A percentile compares a stretch with the other conserved stretches of the same genome.
phyloP scores from a whole-genome alignment of 176 grass and related monocot genomes.

The Cenchrus americanus region DNA sequence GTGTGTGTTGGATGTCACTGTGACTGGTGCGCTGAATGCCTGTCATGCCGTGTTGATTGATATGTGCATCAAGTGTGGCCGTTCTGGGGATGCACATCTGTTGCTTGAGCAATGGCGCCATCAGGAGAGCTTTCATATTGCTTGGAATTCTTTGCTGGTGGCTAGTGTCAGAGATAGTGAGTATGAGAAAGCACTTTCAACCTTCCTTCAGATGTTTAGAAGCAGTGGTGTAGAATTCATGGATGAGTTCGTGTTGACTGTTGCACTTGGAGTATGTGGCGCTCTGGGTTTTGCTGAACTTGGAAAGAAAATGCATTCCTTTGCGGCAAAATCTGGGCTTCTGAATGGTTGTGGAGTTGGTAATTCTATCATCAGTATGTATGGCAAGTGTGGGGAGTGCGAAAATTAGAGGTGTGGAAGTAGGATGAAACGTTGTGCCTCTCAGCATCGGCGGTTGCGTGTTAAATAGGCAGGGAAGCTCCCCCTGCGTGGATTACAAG shows the following conservation, averaged over 20 bases:
- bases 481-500: too few relatives aligned
- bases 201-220: conserved; percentile 52
- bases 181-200: conserved; percentile 52
- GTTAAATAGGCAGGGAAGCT: too few relatives aligned
- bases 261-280: conserved; percentile 63
- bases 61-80: conserved; percentile 67
- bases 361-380: conserved; percentile 66
- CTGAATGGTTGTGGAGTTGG: conserved; percentile 44
- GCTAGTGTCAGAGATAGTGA: conserved; percentile 56
- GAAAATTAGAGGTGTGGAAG: too few relatives aligned
- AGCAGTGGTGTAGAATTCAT: conserved; percentile 36
- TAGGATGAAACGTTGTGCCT: too few relatives aligned
- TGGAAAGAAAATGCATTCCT: conserved; percentile 64
- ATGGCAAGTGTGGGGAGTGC: conserved; percentile 65
- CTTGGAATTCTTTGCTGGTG: conserved; percentile 63
- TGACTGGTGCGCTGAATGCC: conserved; percentile 64
- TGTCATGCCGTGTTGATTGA: conserved; percentile 68
- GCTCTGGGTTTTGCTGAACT: conserved; percentile 54
- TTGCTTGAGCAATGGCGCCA: conserved; percentile 56
- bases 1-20: conserved; percentile 61
- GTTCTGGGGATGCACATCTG: conserved; percentile 52
- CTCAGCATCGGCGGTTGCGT: too few relatives aligned
- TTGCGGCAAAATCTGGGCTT: conserved; percentile 61
- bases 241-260: conserved; percentile 59
- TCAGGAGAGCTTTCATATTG: conserved; percentile 56